phyloP scores from a whole-genome alignment of 1,284 basidiomycete genomes.

The Sanghuangporus sanghuang region DNA sequence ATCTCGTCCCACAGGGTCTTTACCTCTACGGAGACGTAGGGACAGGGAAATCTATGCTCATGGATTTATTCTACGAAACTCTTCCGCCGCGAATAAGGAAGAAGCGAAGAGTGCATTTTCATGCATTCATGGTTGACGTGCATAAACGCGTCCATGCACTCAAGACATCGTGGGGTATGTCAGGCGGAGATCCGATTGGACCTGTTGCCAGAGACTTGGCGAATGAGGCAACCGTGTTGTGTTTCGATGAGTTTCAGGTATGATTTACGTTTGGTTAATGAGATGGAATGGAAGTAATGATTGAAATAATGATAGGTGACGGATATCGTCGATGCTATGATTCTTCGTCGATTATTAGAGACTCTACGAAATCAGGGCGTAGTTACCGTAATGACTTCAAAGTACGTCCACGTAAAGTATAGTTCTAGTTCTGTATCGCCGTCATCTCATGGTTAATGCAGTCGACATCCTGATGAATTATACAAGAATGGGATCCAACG shows the following conservation, averaged over 20 bases:
- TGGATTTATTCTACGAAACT: constrained; percentile 96
- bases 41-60: constrained; percentile 97
- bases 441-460: constrained; percentile 29
- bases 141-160: constrained; percentile 87
- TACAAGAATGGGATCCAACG: constrained; percentile 99
- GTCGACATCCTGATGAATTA: constrained; percentile 94
- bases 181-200: constrained; percentile 79
- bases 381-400: constrained; percentile 94
- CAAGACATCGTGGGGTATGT: constrained; percentile 61
- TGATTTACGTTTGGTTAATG: constrained; percentile 21
- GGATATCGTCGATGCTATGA: constrained; percentile 99
- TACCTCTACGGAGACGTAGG: constrained; percentile 99
- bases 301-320: constrained; percentile 62
- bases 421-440: not conserved
- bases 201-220: constrained; percentile 91
- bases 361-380: constrained; percentile 84
- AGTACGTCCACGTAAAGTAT: constrained; percentile 50
- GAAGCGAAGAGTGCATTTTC: constrained; percentile 92
- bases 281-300: not conserved
- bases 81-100: constrained; percentile 71
- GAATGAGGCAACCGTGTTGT: constrained; percentile 79
- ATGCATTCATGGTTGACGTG: constrained; percentile 98
- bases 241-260: constrained; percentile 99
- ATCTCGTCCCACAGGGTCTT: constrained; percentile 75
- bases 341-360: constrained; percentile 86